Evolutionary conservation across 2,329 filamentous ascomycete species (phyloP).

Genomic region (Periconia sp.): DNA sequence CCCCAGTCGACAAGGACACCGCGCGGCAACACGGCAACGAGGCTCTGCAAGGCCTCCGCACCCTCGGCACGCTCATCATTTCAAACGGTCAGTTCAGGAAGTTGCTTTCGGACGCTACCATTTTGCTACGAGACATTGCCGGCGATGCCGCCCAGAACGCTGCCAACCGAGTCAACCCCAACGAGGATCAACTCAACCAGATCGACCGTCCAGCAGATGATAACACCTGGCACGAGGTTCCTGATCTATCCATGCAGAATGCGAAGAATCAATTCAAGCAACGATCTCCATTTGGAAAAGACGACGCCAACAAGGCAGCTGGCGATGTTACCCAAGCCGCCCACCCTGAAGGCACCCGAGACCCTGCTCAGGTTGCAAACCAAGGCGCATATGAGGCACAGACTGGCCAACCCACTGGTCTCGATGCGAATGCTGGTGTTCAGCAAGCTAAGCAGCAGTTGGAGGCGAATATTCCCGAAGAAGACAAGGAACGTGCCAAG

Average conservation of each 20-base stretch:
- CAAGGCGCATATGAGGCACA: slow-evolving; percentile 54
- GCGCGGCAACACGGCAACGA: slow-evolving; percentile 82
- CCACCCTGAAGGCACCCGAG: slow-evolving; percentile 58
- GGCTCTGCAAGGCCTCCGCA: slow-evolving; percentile 81
- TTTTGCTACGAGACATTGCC: slow-evolving; percentile 85
- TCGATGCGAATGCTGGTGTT: slow-evolving; percentile 56
- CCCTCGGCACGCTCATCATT: slow-evolving; percentile 83
- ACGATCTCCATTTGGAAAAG: slow-evolving; percentile 54
- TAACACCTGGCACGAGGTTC: slow-evolving; percentile 90
- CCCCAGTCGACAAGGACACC: slow-evolving; percentile 72
- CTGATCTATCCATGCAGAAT: slow-evolving; percentile 70
- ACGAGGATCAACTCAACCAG: slow-evolving; percentile 72
- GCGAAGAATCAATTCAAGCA: slow-evolving; percentile 69
- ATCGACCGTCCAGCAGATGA: slow-evolving; percentile 85
- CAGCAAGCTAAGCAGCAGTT: slow-evolving; percentile 59
- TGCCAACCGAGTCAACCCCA: slow-evolving; percentile 73
- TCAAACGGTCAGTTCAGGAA: slow-evolving; percentile 97
- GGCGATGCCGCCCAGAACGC: slow-evolving; percentile 84
- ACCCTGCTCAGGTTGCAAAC: slow-evolving; percentile 58
- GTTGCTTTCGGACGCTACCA: slow-evolving; percentile 75
- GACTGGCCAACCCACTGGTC: slow-evolving; percentile 48
- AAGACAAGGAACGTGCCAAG: slow-evolving; percentile 51
- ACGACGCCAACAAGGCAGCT: slow-evolving; percentile 62
- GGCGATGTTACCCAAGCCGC: slow-evolving; percentile 59
- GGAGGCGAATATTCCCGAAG: slow-evolving; percentile 66